These are phyloP conservation scores for Candolleomyces eurysporus DNA, from an alignment of 768 basidiomycete genomes.

Conservation along the genomic window DNA sequence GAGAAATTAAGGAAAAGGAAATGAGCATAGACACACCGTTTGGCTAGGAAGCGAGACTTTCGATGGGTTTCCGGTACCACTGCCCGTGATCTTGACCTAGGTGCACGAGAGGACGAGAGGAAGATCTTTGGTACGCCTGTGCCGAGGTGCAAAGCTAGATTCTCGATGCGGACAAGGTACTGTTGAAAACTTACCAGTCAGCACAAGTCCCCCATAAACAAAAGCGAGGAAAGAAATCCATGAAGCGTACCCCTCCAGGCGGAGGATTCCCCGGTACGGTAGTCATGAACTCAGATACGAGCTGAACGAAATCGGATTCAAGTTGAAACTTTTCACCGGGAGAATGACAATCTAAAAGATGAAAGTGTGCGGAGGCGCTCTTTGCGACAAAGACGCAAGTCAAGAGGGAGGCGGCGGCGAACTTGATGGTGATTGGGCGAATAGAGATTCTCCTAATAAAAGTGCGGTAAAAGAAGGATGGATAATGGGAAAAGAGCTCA, in stretches of 20 bases:
- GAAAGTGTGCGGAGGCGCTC: slow-evolving; percentile 11
- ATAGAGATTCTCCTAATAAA: background rate
- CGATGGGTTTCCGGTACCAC: slow-evolving; percentile 40
- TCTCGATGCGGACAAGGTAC: slow-evolving; percentile 47
- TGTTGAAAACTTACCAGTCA: slow-evolving; percentile 12
- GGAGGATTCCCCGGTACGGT: slow-evolving; percentile 42
- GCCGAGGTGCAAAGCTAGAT: slow-evolving; percentile 43
- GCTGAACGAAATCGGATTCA: slow-evolving; percentile 36
- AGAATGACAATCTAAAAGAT: background rate
- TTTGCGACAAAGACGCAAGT: slow-evolving; percentile 7
- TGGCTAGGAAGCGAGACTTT: slow-evolving; percentile 51
- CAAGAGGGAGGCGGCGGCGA: slow-evolving; percentile 2
- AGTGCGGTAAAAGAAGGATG: too few relatives aligned
- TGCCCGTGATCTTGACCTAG: slow-evolving; percentile 42
- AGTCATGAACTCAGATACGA: slow-evolving; percentile 32
- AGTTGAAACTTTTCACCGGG: slow-evolving; percentile 28
- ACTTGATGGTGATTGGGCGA: slow-evolving; percentile 3
- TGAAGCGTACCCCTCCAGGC: slow-evolving; percentile 33
- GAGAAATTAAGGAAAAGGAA: too few relatives aligned
- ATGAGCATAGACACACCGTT: slow-evolving; percentile 20
- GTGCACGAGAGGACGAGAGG: slow-evolving; percentile 44
- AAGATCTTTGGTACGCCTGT: slow-evolving; percentile 44
- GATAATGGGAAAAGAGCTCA: too few relatives aligned
- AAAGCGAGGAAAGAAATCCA: background rate
- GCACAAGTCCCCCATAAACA: background rate